Conservation (phyloP, 2,329 filamentous ascomycete species). For the Leptosphaerulina australis region DNA sequence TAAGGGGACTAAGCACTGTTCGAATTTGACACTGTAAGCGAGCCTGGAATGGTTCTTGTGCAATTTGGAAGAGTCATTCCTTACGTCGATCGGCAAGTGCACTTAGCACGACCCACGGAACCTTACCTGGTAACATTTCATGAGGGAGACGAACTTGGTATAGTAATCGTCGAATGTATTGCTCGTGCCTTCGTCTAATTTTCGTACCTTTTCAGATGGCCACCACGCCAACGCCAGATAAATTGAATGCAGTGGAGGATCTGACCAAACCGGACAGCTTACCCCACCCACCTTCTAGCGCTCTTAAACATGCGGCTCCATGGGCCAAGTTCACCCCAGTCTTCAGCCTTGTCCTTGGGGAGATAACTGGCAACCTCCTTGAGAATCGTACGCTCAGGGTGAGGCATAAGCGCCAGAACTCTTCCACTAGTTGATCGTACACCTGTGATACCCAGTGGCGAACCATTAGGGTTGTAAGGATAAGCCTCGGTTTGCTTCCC, state of each 20-base stretch:
- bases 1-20: too few relatives aligned
- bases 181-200: constrained; percentile 3
- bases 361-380: constrained; percentile 78
- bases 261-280: constrained; percentile 10
- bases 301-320: constrained; percentile 89
- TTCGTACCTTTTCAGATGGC: constrained; percentile 17
- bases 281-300: constrained; percentile 85
- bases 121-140: too few relatives aligned
- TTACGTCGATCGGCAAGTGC: too few relatives aligned
- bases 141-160: too few relatives aligned
- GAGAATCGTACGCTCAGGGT: constrained; percentile 88
- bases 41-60: too few relatives aligned
- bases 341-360: constrained; percentile 64
- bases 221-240: constrained; percentile 15
- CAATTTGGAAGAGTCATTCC: too few relatives aligned
- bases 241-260: constrained; percentile 4
- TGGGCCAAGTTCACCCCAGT: constrained; percentile 82
- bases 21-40: too few relatives aligned
- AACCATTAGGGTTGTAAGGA: constrained; percentile 89
- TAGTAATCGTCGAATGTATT: not conserved
- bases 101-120: too few relatives aligned
- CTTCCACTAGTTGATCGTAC: constrained; percentile 78
- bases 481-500: constrained; percentile 78
- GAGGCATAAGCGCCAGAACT: constrained; percentile 89
- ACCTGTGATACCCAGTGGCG: constrained; percentile 79